Base-by-base conservation (phyloP, 2,329 filamentous ascomycete species). In the Ciborinia camelliae region DNA sequence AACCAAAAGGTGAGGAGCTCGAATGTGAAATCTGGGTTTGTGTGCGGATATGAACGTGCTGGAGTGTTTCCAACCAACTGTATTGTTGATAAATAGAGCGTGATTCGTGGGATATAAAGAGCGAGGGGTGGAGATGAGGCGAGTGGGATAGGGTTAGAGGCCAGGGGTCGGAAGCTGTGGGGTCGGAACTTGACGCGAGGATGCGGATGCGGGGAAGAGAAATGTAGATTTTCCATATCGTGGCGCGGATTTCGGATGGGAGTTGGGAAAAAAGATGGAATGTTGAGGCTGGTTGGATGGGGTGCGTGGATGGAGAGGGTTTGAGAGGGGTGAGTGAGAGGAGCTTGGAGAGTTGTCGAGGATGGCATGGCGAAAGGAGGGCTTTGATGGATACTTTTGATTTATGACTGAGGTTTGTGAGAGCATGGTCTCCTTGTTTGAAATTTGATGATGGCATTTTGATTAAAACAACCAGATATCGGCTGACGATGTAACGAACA, bases 181-280 rank as follows among this genome's bases (percentile, higher is more conserved):
- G 28, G 3, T 48, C 32, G 8, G 60, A 26, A 18, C 37, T 45
- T 1, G 39, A 28, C 8, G n/a, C 28, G 12, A 41, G 30, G 8
- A 62, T 28, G 23, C 47, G 60, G 35, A 62, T 41, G 26, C 37
- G 60, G 5, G 60, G 60, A 15, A 62, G 47, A 12, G 39, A 47
- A 15, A 47, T 18, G 10, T 62, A 62, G 1, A 62, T 47, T 0
- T 15, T 20, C 60, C 60, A 62, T 35, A 62, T 47, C 6, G 55
- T 37, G 15, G 18, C 23, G 37, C 50, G 50, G 5, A 62, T 62
- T 37, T 62, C 60, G 60, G 20, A 62, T 9, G 60, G 60, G 15
- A 62, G 39, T 54, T 55, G 28, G 18, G 20, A 28, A 39, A 62
- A 62, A 12, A 55, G 51, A 39, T 47, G 60, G 28, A 62, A 62